These are phyloP conservation scores for Pterula multifida DNA, from an alignment of 1,284 basidiomycete genomes.

Conservation along the genomic window DNA sequence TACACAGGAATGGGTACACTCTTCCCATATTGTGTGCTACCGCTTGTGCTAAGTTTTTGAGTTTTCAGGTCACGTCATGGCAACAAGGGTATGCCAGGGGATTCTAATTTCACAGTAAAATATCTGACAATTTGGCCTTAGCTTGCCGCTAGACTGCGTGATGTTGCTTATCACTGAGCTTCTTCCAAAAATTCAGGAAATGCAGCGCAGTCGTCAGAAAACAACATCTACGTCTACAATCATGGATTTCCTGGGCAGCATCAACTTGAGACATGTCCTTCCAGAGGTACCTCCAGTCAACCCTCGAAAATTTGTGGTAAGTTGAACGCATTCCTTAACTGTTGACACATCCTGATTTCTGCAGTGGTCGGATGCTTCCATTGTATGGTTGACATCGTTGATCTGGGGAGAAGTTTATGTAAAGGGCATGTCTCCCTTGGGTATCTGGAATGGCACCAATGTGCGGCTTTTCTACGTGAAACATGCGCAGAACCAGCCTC, in stretches of 20 bases:
- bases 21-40: conserved; percentile 3
- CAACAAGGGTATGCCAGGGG: conserved; percentile 67
- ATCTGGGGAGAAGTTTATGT: conserved; percentile 93
- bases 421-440: conserved; percentile 71
- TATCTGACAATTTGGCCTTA: conserved; percentile 22
- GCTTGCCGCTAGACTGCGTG: conserved; percentile 76
- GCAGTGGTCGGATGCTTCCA: conserved; percentile 82
- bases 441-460: conserved; percentile 79
- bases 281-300: conserved; percentile 54
- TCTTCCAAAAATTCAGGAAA: conserved; percentile 73
- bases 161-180: conserved; percentile 80
- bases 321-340: conserved; percentile 13
- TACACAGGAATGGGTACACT: conserved; percentile 82
- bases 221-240: conserved; percentile 55
- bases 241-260: conserved; percentile 54
- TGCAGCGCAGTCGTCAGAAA: conserved; percentile 55
- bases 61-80: conserved; percentile 65
- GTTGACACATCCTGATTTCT: conserved; percentile 7
- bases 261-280: conserved; percentile 55
- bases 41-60: conserved; percentile 1
- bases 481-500: conserved; percentile 56
- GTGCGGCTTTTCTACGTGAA: conserved; percentile 85
- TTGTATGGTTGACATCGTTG: conserved; percentile 81
- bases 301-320: conserved; percentile 64
- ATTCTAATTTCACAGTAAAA: conserved; percentile 8